Conservation (phyloP, 2,329 filamentous ascomycete species). For the Lasiodiplodia sp. region DNA sequence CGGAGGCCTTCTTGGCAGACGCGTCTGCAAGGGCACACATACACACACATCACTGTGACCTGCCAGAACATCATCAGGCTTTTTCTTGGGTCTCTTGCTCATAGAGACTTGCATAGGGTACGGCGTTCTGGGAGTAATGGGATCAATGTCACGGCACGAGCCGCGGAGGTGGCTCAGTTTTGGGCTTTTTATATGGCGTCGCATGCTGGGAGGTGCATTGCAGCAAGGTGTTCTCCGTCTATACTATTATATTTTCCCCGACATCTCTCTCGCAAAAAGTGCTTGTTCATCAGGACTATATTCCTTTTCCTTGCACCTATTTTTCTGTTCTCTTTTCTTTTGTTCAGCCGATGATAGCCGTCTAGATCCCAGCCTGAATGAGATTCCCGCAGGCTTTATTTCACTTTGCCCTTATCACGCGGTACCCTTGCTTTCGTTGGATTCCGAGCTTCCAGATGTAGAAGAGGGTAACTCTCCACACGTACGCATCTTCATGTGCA, state of each 20-base stretch:
- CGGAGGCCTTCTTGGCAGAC: slow-evolving; percentile 16
- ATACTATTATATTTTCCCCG: slow-evolving; percentile 26
- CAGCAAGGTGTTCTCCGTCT: slow-evolving; percentile 29
- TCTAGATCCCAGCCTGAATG: slow-evolving; percentile 31
- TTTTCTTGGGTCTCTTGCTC: slow-evolving; percentile 30
- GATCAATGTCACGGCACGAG: slow-evolving; percentile 31
- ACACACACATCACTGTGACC: slow-evolving; percentile 9
- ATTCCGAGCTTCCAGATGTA: slow-evolving; percentile 22
- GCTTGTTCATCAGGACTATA: slow-evolving; percentile 15
- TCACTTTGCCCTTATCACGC: slow-evolving; percentile 16
- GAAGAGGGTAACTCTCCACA: slow-evolving; percentile 6
- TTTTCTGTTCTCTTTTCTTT: slow-evolving; percentile 3
- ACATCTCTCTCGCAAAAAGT: slow-evolving; percentile 28
- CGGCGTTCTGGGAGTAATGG: slow-evolving; percentile 30
- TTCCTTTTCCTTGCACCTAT: slow-evolving; percentile 16
- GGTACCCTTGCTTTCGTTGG: slow-evolving; percentile 11
- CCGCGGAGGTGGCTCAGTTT: slow-evolving; percentile 30
- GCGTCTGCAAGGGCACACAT: slow-evolving; percentile 16
- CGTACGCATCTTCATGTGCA: not conserved
- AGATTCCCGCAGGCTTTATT: slow-evolving; percentile 29
- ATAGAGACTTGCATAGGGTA: slow-evolving; percentile 30
- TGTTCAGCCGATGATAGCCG: slow-evolving; percentile 29
- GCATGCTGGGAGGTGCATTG: slow-evolving; percentile 30
- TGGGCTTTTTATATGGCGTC: slow-evolving; percentile 29
- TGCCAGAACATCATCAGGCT: slow-evolving; percentile 27